Base-by-base conservation (phyloP, 768 basidiomycete genomes). In the Candolleomyces aberdarensis region DNA sequence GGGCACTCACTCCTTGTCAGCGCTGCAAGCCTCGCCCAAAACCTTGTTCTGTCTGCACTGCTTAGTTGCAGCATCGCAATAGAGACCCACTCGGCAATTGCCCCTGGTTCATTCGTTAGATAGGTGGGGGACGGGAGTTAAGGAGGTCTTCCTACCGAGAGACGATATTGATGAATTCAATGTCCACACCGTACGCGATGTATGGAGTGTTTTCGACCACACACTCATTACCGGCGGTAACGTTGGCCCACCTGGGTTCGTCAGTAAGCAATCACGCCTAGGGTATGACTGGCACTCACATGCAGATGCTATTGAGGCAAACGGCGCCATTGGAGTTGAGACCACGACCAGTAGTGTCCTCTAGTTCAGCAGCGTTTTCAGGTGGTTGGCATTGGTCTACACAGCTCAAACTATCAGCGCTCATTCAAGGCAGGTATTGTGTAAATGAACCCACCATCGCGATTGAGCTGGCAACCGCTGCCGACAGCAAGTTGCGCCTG, bases 241-340 rank as follows among this genome's bases (percentile, higher is more conserved):
- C 83, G 67, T 95, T 92, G 9, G 94, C 88, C 82, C 84, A 94
- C 81, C 91, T 92, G 63, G 8, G 51, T 14, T 55, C 54, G 54
- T 46, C 52, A 56, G 9, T 20, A 43, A 17, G 7, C 17, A n/a
- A 63, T 39, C 58, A 32, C 49, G 48, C 19, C 41, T 19, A 7
- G 22, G 14, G 29, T 36, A 51, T 8, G 36, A 36, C 63, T 62
- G 32, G 29, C 22, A 78, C 87, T 41, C 70, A 94, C 92, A 88
- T 85, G 89, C 94, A 95, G 3, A 80, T 71, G 68, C 86, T 88
- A 68, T 92, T 90, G 55, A 96, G 80, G 70, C 94, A 96, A 19
- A 94, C 80, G 3, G 91, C 85, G 31, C 93, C 93, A 67, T 96
- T 92, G 63, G 86, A 76, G 71, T 95, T 89, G 44, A 85, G 82